phyloP scores from a whole-genome alignment of 371 early-diverging fungal genomes.

The Cokeromyces recurvatus region DNA sequence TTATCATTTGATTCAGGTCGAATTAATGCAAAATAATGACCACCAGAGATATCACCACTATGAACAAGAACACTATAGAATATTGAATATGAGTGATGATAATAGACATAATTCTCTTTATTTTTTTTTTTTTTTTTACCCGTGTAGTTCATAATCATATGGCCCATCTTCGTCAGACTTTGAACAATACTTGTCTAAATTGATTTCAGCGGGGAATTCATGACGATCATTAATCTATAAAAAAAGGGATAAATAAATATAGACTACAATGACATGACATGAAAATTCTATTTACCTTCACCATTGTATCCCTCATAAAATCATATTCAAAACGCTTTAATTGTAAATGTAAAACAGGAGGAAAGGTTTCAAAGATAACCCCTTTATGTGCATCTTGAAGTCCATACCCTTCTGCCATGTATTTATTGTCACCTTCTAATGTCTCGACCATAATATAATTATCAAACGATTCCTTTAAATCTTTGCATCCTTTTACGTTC shows the following conservation, averaged over 20 bases:
- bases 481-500: constrained; percentile 91
- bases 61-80: constrained; percentile 90
- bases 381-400: constrained; percentile 97
- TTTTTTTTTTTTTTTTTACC: constrained; percentile 37
- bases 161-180: constrained; percentile 60
- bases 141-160: constrained; percentile 84
- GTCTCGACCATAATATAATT: constrained; percentile 88
- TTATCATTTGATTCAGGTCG: constrained; percentile 73
- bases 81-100: not conserved
- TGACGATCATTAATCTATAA: constrained; percentile 93
- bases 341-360: constrained; percentile 97
- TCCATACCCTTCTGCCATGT: constrained; percentile 94
- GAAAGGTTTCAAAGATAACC: constrained; percentile 91
- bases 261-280: constrained; percentile 11
- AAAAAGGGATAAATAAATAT: not conserved
- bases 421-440: constrained; percentile 98
- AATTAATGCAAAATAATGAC: constrained; percentile 96
- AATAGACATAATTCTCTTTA: not conserved
- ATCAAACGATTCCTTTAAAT: constrained; percentile 87
- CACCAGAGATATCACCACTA: constrained; percentile 92
- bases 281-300: constrained; percentile 65
- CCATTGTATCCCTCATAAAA: constrained; percentile 85
- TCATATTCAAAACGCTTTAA: constrained; percentile 98
- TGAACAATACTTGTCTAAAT: constrained; percentile 84
- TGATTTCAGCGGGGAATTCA: constrained; percentile 91